A percentile compares a stretch with the other conserved stretches of the same genome.
phyloP scores from a whole-genome alignment of 176 grass and related monocot species.

The Oryza coarctata region DNA sequence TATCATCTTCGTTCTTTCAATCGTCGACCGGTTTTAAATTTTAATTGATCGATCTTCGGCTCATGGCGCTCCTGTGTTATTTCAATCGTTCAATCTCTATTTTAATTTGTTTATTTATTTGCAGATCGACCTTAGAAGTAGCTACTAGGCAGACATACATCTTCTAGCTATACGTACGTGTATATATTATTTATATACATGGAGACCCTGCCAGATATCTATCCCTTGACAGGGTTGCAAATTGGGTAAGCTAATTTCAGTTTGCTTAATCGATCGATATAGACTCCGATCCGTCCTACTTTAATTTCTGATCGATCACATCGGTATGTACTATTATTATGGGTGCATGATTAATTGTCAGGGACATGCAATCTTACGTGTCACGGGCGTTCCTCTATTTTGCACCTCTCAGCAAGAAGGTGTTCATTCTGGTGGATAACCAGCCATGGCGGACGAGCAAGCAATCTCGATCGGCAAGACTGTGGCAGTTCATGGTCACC shows the following conservation, averaged over 20 bases:
- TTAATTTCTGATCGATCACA: too few relatives aligned
- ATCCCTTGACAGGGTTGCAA: slow-evolving; percentile 65
- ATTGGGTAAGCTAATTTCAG: slow-evolving; percentile 46
- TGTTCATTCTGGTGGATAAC: slow-evolving; percentile 90
- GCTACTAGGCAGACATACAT: background rate
- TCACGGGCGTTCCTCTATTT: slow-evolving; percentile 80
- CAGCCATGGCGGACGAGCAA: slow-evolving; percentile 72
- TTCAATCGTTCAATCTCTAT: background rate
- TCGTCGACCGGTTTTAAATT: too few relatives aligned
- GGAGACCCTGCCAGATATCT: slow-evolving; percentile 58
- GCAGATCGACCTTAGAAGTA: background rate
- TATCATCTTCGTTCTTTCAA: too few relatives aligned
- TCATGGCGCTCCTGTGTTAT: too few relatives aligned
- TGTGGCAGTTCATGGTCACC: slow-evolving; percentile 94
- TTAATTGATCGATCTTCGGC: too few relatives aligned
- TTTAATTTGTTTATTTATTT: background rate
- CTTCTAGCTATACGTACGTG: background rate
- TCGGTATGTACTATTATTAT: background rate
- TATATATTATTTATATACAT: background rate
- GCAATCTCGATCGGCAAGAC: slow-evolving; percentile 59
- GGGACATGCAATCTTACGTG: slow-evolving; percentile 86
- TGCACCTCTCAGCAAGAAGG: slow-evolving; percentile 68
- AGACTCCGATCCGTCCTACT: too few relatives aligned
- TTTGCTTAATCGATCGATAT: background rate
- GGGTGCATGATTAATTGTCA: slow-evolving; percentile 6